Conservation (phyloP, 371 early-diverging fungal genomes). For the Phascolomyces articulosus region DNA sequence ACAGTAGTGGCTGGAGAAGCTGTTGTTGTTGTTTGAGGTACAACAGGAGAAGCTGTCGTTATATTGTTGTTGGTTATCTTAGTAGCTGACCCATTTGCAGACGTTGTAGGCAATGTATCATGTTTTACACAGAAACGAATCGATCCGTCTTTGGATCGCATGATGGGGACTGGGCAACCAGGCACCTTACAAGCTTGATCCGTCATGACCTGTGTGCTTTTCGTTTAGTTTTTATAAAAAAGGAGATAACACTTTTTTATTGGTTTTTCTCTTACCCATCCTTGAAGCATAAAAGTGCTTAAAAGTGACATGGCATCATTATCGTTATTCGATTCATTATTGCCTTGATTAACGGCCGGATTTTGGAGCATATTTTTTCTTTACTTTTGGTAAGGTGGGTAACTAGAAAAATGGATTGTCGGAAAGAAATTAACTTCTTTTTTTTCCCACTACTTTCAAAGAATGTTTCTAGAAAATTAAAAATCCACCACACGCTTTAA, state of each 20-base stretch:
- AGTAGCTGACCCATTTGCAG: neutral
- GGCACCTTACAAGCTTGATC: slow-evolving; percentile 41
- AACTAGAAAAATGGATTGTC: too few species aligned
- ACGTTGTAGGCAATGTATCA: slow-evolving; percentile 38
- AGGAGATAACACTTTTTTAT: neutral
- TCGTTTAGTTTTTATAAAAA: neutral
- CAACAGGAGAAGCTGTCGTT: neutral
- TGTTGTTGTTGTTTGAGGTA: slow-evolving; percentile 2
- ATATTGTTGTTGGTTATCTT: neutral
- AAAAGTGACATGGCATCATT: slow-evolving; percentile 25
- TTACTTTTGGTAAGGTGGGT: too few species aligned
- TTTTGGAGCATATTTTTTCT: neutral
- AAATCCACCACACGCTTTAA: too few species aligned
- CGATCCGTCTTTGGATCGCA: slow-evolving; percentile 57
- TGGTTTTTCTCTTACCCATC: slow-evolving; percentile 41
- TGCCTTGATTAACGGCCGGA: neutral
- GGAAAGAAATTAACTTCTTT: too few species aligned
- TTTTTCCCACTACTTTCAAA: too few species aligned
- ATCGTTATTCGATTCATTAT: neutral
- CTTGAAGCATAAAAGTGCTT: slow-evolving; percentile 46
- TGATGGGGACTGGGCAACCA: slow-evolving; percentile 53
- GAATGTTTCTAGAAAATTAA: too few species aligned
- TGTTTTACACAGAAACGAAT: slow-evolving; percentile 54
- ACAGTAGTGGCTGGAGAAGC: neutral
- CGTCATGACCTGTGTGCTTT: slow-evolving; percentile 50